phyloP scores from a whole-genome alignment of 2,329 filamentous ascomycete genomes.

The Aphanoascus verrucosus region DNA sequence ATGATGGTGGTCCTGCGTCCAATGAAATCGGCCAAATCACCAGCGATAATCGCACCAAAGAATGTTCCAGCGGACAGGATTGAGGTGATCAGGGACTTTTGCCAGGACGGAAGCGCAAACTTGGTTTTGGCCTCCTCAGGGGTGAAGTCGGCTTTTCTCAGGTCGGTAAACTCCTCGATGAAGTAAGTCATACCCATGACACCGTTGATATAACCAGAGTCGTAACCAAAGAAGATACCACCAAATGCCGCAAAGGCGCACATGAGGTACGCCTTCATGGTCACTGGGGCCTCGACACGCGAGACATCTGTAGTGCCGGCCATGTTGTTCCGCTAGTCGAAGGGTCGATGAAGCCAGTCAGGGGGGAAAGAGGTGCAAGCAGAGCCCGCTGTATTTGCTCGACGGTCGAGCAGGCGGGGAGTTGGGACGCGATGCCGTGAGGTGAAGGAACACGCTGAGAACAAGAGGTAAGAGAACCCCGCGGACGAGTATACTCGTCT shows the following conservation, averaged over 20 bases:
- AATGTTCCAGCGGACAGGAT: constrained; percentile 71
- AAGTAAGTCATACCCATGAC: constrained; percentile 44
- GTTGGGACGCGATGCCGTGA: not conserved
- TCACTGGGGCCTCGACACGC: constrained; percentile 49
- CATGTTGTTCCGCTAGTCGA: constrained; percentile 8
- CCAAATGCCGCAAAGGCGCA: constrained; percentile 52
- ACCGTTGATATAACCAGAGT: constrained; percentile 47
- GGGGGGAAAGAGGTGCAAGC: not conserved
- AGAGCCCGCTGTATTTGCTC: not conserved
- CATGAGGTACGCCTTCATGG: constrained; percentile 49
- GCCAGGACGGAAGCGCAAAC: constrained; percentile 38
- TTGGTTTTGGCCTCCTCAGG: constrained; percentile 2
- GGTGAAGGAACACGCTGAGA: not conserved
- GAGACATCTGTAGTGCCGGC: constrained; percentile 40
- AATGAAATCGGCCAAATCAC: constrained; percentile 64
- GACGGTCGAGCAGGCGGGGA: not conserved
- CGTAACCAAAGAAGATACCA: constrained; percentile 52
- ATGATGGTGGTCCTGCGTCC: constrained; percentile 57
- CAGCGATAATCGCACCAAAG: constrained; percentile 65
- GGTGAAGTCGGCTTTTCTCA: constrained; percentile 21
- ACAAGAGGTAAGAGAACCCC: no score
- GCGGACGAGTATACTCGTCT: no score
- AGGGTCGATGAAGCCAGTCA: not conserved
- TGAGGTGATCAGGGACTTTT: constrained; percentile 57
- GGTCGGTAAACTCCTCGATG: constrained; percentile 22